Conservation (phyloP, 305 asterid species). For the Solanum hybrid region DNA sequence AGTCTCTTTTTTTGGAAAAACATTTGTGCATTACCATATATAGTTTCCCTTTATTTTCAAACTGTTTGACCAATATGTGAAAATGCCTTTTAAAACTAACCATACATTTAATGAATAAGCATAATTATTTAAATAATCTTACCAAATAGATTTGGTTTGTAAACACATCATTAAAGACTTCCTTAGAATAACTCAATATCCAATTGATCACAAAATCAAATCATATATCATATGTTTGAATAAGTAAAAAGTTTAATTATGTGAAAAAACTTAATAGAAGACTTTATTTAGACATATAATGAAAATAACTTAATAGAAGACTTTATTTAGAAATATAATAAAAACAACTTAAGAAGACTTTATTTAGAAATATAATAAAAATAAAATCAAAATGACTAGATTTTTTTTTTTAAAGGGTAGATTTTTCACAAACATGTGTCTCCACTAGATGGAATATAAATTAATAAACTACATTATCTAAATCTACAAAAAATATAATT, state of each 20-base stretch:
- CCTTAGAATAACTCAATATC: not conserved
- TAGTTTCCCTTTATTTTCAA: not conserved
- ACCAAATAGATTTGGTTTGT: not conserved
- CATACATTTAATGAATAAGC: not conserved
- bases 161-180: not conserved
- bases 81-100: not conserved
- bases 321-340: not conserved
- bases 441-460: not conserved
- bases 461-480: constrained; percentile 4
- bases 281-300: not conserved
- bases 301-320: not conserved
- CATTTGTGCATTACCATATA: not conserved
- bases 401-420: not conserved
- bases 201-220: not conserved
- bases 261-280: not conserved
- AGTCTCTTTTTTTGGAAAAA: not conserved
- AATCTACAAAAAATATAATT: not conserved
- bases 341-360: not conserved
- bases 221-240: not conserved
- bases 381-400: not conserved
- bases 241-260: not conserved
- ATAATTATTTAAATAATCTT: not conserved
- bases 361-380: not conserved
- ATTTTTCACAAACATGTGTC: not conserved
- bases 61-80: not conserved